Evolutionary conservation across 2,329 filamentous ascomycete species (phyloP).

Genomic region (Cercospora janseana): DNA sequence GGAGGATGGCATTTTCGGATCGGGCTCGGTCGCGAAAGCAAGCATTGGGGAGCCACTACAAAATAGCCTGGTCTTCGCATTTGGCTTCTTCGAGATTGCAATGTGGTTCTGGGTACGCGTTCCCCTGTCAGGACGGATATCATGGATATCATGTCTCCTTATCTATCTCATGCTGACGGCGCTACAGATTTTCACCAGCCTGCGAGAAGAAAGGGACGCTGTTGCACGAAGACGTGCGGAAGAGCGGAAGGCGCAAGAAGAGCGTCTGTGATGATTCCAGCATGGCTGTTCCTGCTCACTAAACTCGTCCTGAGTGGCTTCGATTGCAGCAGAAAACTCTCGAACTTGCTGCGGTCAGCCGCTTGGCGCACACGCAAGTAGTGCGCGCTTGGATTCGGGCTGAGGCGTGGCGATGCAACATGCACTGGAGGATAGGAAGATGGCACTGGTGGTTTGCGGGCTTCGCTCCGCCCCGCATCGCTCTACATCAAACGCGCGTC

Average conservation of each 20-base stretch:
- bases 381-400: too few relatives aligned
- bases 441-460: too few relatives aligned
- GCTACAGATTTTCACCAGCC: constrained; percentile 58
- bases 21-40: constrained; percentile 23
- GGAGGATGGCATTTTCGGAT: constrained; percentile 49
- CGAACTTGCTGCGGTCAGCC: too few relatives aligned
- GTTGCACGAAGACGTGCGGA: constrained; percentile 37
- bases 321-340: too few relatives aligned
- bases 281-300: too few relatives aligned
- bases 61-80: constrained; percentile 81
- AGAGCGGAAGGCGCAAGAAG: constrained; percentile 40
- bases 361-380: too few relatives aligned
- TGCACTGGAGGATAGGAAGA: too few relatives aligned
- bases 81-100: constrained; percentile 78
- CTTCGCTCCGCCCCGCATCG: too few relatives aligned
- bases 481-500: too few relatives aligned
- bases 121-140: not conserved
- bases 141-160: too few relatives aligned
- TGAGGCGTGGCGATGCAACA: too few relatives aligned
- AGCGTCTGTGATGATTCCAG: constrained; percentile 20
- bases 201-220: constrained; percentile 61
- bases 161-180: constrained; percentile 11
- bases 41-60: constrained; percentile 63
- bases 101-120: constrained; percentile 77
- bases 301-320: too few relatives aligned